phyloP scores from a whole-genome alignment of 2,329 filamentous ascomycete genomes.

The Chaetomiaceae sp. region DNA sequence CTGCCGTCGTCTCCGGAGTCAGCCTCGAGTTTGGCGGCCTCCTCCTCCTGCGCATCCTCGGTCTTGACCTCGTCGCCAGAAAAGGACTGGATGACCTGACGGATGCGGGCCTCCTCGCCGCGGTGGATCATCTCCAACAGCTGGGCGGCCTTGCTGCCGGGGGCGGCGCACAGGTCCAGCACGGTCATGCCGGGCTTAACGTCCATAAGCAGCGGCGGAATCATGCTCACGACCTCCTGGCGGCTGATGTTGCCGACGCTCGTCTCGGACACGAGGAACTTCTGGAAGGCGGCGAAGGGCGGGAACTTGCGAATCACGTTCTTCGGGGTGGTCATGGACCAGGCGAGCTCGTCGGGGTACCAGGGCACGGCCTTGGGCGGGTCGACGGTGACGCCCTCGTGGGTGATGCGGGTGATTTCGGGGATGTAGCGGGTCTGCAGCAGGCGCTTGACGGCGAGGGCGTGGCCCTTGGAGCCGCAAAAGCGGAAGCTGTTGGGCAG shows the following conservation, averaged over 20 bases:
- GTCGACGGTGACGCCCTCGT: slow-evolving; percentile 76
- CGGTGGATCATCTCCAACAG: slow-evolving; percentile 88
- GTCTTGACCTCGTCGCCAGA: slow-evolving; percentile 52
- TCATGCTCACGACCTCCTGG: slow-evolving; percentile 98
- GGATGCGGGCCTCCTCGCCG: slow-evolving; percentile 82
- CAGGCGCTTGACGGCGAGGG: slow-evolving; percentile 83
- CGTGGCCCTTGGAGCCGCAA: slow-evolving; percentile 90
- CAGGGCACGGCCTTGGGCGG: slow-evolving; percentile 77
- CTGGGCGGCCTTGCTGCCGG: slow-evolving; percentile 94
- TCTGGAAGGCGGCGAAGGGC: slow-evolving; percentile 92
- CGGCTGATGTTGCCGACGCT: slow-evolving; percentile 95
- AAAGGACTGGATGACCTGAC: slow-evolving; percentile 60
- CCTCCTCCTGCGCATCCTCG: slow-evolving; percentile 40
- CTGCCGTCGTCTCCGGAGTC: slow-evolving; percentile 71
- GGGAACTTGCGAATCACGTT: slow-evolving; percentile 89
- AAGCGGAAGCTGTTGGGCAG: slow-evolving; percentile 97
- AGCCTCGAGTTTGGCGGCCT: slow-evolving; percentile 47
- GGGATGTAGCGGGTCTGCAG: slow-evolving; percentile 86
- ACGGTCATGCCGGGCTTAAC: slow-evolving; percentile 87
- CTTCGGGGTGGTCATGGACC: slow-evolving; percentile 98
- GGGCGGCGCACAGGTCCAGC: slow-evolving; percentile 91
- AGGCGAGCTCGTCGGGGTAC: slow-evolving; percentile 93
- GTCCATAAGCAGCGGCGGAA: slow-evolving; percentile 89
- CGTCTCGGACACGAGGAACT: slow-evolving; percentile 95
- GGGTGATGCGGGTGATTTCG: slow-evolving; percentile 76